Evolutionary conservation across 306 rosid species (phyloP).

Genomic region (Ceratonia siliqua): DNA sequence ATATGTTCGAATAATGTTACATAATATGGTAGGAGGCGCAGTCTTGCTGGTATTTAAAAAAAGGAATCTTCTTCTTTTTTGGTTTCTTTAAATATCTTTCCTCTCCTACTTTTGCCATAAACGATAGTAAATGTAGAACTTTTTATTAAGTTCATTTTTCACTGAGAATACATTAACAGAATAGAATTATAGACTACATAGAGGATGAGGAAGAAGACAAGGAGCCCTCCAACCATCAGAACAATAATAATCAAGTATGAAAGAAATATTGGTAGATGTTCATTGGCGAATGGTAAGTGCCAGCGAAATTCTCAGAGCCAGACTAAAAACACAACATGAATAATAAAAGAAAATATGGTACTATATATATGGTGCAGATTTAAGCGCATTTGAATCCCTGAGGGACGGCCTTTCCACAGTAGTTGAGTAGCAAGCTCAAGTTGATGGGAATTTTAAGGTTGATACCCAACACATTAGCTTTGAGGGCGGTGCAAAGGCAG

Average conservation of each 20-base stretch:
- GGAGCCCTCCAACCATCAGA: constrained; percentile 30
- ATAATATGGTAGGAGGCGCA: too few species aligned
- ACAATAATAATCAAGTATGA: background rate
- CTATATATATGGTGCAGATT: background rate
- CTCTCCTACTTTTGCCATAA: too few species aligned
- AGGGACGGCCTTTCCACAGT: constrained; percentile 63
- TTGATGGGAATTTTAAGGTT: constrained; percentile 59
- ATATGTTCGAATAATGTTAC: too few species aligned
- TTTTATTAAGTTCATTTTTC: background rate
- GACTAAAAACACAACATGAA: background rate
- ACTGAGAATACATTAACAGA: too few species aligned
- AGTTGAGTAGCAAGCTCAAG: constrained; percentile 64
- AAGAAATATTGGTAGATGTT: background rate
- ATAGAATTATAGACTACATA: too few species aligned
- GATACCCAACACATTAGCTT: constrained; percentile 58
- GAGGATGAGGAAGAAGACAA: constrained; percentile 17
- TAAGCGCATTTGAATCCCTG: constrained; percentile 56
- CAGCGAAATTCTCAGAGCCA: background rate
- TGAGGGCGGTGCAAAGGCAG: constrained; percentile 59
- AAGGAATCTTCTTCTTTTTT: too few species aligned
- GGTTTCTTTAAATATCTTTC: too few species aligned
- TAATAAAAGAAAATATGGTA: background rate
- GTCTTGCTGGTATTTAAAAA: too few species aligned
- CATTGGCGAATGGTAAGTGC: background rate
- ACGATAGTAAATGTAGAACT: background rate